A percentile compares a stretch with the other conserved stretches of the same genome.
These are phyloP conservation scores for Lenwebbia sp. DNA, from an alignment of 345 rosid genomes.

Conservation along the genomic window DNA sequence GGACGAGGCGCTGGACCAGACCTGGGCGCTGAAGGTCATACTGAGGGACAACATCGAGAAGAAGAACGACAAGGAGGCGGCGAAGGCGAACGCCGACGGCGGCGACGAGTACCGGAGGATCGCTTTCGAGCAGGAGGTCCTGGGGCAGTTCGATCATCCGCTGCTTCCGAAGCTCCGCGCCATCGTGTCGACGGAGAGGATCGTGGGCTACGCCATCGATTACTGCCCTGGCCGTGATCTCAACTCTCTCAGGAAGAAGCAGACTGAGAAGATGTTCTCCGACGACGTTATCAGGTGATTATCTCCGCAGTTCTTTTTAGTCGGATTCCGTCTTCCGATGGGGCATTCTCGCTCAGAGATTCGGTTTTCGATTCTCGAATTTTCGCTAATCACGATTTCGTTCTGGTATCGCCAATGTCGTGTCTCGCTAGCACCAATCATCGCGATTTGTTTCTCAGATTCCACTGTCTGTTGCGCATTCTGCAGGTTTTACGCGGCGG, in stretches of 20 bases:
- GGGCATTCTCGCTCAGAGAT: background rate
- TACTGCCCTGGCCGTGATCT: conserved; percentile 80
- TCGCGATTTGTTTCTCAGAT: background rate
- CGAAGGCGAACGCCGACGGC: background rate
- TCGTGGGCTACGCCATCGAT: conserved; percentile 84
- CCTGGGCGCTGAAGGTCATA: conserved; percentile 68
- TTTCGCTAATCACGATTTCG: background rate
- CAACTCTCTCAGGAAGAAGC: conserved; percentile 37
- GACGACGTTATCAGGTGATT: conserved; percentile 53
- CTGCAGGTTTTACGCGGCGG: conserved; percentile 84
- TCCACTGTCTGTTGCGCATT: background rate
- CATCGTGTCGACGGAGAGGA: conserved; percentile 45
- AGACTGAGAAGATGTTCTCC: conserved; percentile 77
- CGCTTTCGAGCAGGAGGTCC: conserved; percentile 53
- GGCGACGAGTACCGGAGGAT: conserved; percentile 44
- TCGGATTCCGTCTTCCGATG: background rate
- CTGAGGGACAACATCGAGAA: conserved; percentile 55
- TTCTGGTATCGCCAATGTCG: background rate
- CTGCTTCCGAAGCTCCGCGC: conserved; percentile 72
- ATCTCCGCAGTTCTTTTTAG: background rate
- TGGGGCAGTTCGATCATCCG: conserved; percentile 53
- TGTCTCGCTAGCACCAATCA: background rate
- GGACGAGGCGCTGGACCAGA: conserved; percentile 16
- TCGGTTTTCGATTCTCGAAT: background rate
- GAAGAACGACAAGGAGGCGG: conserved; percentile 13